A percentile compares a stretch with the other conserved stretches of the same genome.
Conservation (phyloP, 2,329 filamentous ascomycete species). For the Nemania bipapillata region DNA sequence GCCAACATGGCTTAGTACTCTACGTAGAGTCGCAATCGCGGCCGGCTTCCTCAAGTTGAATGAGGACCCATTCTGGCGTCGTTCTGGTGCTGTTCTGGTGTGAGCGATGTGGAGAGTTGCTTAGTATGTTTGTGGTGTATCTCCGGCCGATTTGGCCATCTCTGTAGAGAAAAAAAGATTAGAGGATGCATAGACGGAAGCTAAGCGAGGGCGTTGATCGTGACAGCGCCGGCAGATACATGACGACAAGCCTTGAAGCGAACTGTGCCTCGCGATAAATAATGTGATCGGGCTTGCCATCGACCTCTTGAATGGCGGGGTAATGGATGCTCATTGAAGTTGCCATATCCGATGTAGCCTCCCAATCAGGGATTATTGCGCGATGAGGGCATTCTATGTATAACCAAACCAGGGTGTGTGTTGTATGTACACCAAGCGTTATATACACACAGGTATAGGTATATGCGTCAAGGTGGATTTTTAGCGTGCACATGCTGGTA, state of each 20-base stretch:
- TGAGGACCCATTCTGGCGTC: not conserved
- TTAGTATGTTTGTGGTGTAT: not conserved
- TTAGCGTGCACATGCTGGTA: not conserved
- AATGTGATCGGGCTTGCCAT: not conserved
- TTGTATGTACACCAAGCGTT: no score
- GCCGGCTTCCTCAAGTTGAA: not conserved
- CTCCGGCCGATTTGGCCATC: not conserved
- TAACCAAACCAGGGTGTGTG: no score
- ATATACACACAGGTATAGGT: no score
- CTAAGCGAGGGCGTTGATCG: not conserved
- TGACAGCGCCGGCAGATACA: not conserved
- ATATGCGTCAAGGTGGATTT: no score
- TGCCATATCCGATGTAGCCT: not conserved
- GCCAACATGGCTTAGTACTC: constrained; percentile 1
- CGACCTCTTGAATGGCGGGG: constrained; percentile 21
- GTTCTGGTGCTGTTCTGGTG: not conserved
- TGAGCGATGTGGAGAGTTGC: not conserved
- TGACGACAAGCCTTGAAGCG: not conserved
- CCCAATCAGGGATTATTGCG: constrained; percentile 20
- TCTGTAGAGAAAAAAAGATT: not conserved
- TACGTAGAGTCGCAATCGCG: no score
- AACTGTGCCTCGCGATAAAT: not conserved
- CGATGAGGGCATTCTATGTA: no score
- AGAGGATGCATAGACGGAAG: not conserved
- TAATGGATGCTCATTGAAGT: not conserved